Evolutionary conservation across 225 moss, liverwort and hornwort genomes (phyloP).

Genomic region (Antitrichia curtipendula): DNA sequence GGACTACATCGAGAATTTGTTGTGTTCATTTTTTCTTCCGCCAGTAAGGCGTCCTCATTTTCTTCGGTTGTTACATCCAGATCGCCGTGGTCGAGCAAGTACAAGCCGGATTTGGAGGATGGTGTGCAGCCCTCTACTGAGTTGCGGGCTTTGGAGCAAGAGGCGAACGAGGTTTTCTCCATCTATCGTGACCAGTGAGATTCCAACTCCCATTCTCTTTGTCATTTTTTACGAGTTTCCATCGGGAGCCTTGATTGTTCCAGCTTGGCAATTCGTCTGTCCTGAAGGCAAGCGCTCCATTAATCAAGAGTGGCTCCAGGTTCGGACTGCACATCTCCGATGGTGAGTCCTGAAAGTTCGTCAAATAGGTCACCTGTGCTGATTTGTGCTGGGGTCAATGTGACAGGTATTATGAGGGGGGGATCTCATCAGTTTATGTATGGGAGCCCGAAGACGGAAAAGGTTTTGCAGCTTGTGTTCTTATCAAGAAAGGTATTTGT

Average conservation of each 20-base stretch:
- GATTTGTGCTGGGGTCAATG: not conserved
- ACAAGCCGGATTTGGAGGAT: constrained; percentile 67
- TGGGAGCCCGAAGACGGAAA: constrained; percentile 79
- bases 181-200: constrained; percentile 97
- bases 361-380: not conserved
- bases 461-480: constrained; percentile 75
- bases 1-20: not conserved
- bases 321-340: not conserved
- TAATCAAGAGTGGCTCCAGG: not conserved
- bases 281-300: not conserved
- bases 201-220: constrained; percentile 33
- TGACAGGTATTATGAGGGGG: constrained; percentile 88
- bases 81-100: constrained; percentile 86
- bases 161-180: constrained; percentile 75
- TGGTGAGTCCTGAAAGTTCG: not conserved
- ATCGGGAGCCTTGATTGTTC: not conserved
- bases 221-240: not conserved
- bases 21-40: not conserved
- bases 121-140: constrained; percentile 69
- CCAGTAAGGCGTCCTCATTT: not conserved
- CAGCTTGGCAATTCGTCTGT: not conserved
- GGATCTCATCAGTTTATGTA: constrained; percentile 85
- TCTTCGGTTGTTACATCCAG: constrained; percentile 11
- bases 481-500: constrained; percentile 74
- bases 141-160: constrained; percentile 66